These are phyloP conservation scores for Favolaschia claudopus DNA, from an alignment of 768 basidiomycete genomes.

Conservation along the genomic window DNA sequence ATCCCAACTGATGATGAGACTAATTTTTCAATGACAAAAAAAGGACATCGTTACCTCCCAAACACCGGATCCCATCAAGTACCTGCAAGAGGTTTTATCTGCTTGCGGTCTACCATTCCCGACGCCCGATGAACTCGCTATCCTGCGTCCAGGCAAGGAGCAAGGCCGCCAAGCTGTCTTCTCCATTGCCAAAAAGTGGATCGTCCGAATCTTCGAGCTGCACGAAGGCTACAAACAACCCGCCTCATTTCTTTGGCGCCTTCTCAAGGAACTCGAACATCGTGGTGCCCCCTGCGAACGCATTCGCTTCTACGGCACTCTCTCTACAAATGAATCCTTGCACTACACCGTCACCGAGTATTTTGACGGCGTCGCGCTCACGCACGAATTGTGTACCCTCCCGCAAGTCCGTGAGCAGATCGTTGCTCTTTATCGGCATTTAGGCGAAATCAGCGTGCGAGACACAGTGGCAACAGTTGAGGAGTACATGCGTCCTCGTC, in stretches of 20 bases:
- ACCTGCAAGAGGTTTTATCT: neutral
- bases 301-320: neutral
- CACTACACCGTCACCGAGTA: conserved; percentile 10
- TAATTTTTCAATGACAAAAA: too few species aligned
- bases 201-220: conserved; percentile 7
- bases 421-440: neutral
- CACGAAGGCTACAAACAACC: conserved; percentile 1
- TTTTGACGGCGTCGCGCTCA: neutral
- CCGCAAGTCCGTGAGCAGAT: neutral
- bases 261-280: neutral
- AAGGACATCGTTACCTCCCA: too few species aligned
- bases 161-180: conserved; percentile 6
- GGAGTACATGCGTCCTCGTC: conserved; percentile 1
- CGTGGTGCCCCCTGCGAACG: neutral
- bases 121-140: neutral
- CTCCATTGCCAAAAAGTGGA: conserved; percentile 1
- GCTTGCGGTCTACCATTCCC: neutral
- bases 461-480: neutral
- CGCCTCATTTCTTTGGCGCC: neutral
- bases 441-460: neutral
- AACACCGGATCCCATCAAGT: neutral
- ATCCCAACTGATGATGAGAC: too few species aligned
- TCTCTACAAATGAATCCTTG: neutral
- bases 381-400: neutral
- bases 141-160: conserved; percentile 5